Evolutionary conservation across 2,329 filamentous ascomycete genomes (phyloP), one percentile per base, ranked within the genome.

Genomic region (Beauveria asiatica): DNA sequence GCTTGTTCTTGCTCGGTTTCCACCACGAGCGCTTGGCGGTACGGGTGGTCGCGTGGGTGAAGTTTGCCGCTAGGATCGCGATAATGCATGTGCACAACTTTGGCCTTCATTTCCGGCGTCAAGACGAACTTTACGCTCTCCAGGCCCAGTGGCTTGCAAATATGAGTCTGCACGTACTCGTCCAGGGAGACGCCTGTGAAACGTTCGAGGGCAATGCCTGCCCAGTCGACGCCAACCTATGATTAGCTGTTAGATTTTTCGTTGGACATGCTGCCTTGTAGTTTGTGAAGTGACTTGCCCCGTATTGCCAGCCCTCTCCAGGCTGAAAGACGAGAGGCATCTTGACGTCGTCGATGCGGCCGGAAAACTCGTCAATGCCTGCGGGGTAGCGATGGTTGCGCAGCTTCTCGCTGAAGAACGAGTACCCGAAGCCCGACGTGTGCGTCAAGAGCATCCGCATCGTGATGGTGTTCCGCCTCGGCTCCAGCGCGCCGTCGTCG

Each of bases 251-350:
- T 41, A 60, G 46, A 50, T 11, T 19, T 21, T 27, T 8, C 13
- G 19, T 27, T 27, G 25, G 25, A 23, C 11, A 48, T 4, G 5
- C 10, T 11, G 19, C 5, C 13, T 1, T 1, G 21, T n/a, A 0
- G 3, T 27, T 27, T 2, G 27, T 27, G 27, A n/a, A 27, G 9
- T 27, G 59, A 71, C 75, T 73, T 69, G 82, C 78, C 0, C 81
- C 80, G 23, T 88, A 88, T 60, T 83, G 77, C 81, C 83, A 89
- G 3, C 74, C 74, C 25, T 80, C 77, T 0, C 85, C 85, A 0
- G 86, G 86, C 64, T 89, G 83, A 64, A 85, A 83, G 1, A 87
- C 68, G 17, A 89, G 69, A 1, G 85, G 82, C 60, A 72, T 67
- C 41, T 78, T 66, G 48, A 86, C 73, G 25, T 83, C 83, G 37